Base-by-base conservation (phyloP, 2,329 filamentous ascomycete genomes). In the Fusarium sp. region DNA sequence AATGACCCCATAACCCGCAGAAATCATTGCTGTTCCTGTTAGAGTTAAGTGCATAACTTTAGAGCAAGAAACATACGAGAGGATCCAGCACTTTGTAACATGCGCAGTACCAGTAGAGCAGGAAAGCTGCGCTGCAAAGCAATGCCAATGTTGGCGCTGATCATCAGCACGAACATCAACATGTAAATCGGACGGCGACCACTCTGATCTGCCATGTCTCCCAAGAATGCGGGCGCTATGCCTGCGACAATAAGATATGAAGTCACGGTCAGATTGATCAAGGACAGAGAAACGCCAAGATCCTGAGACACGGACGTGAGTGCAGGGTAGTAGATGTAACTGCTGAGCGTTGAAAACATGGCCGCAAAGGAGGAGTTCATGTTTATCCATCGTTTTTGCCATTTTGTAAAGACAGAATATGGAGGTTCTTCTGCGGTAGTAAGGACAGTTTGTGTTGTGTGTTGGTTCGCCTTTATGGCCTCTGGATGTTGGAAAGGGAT, bases 101-200 rank as follows among this genome's bases (percentile, higher is more conserved):
- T 57, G 37, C 67, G 37, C 0, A 72, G 20, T 5, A 52, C 59
- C 10, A 72, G 5, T 16, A 69, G 54, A 6, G 43, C 35, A 18
- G 20, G 31, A 39, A 64, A 69, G 2, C 64, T 52, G 4, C 24
- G 61, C 27, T 54, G 39, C 13, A 31, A 27, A 14, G 69, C 66
- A 18, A 70, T 68, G 5, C 62, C 69, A 5, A 72, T 31, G 22
- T 68, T 68, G 4, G 88, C 87, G 20, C 82, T 80, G 2, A 89
- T 76, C 73, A 88, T 90, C 16, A 90, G 85, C 22, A 80, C 69
- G 59, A 90, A 88, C 41, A 85, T 84, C 20, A 90, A 78, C 14
- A 91, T 82, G 69, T 89, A 90, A 1, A 88, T 88, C 0, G 88
- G 88, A 13, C 88, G 83, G 27, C 89, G 85, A 3, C 89, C 89